A percentile compares a stretch with the other conserved stretches of the same genome.
Conservation (phyloP, 2,329 filamentous ascomycete genomes). For the Talaromyces sp. region DNA sequence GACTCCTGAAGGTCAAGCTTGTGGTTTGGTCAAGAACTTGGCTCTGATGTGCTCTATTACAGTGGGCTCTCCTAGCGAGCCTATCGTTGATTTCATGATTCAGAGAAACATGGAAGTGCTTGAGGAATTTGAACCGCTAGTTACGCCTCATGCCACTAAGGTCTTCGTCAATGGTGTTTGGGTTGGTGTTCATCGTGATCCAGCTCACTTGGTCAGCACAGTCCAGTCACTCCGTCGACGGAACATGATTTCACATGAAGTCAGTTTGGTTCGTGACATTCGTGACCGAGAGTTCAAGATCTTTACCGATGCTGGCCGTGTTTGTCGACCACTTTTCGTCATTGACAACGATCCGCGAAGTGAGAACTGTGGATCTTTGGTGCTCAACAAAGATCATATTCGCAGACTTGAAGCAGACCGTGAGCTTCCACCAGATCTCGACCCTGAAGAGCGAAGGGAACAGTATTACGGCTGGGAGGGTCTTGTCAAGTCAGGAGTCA, state of each 20-base stretch:
- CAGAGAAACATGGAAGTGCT: conserved; percentile 93
- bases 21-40: conserved; percentile 95
- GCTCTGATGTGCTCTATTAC: conserved; percentile 98
- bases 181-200: conserved; percentile 92
- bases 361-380: conserved; percentile 69
- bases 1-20: conserved; percentile 96
- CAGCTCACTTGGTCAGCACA: conserved; percentile 75
- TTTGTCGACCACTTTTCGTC: conserved; percentile 90
- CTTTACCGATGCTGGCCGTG: conserved; percentile 92
- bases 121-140: conserved; percentile 85
- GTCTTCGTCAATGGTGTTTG: conserved; percentile 97
- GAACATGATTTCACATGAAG: conserved; percentile 82
- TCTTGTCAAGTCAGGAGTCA: conserved; percentile 75
- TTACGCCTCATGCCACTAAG: conserved; percentile 90
- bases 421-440: conserved; percentile 59
- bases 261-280: conserved; percentile 92
- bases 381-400: conserved; percentile 82
- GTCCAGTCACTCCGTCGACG: conserved; percentile 75
- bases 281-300: conserved; percentile 98
- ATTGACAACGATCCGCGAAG: conserved; percentile 81
- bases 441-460: conserved; percentile 55
- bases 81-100: conserved; percentile 93
- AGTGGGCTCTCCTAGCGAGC: conserved; percentile 85
- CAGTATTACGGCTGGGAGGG: conserved; percentile 83
- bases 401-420: conserved; percentile 70